phyloP scores from a whole-genome alignment of 805 yeast species.

The Myxozyma neotropica region DNA sequence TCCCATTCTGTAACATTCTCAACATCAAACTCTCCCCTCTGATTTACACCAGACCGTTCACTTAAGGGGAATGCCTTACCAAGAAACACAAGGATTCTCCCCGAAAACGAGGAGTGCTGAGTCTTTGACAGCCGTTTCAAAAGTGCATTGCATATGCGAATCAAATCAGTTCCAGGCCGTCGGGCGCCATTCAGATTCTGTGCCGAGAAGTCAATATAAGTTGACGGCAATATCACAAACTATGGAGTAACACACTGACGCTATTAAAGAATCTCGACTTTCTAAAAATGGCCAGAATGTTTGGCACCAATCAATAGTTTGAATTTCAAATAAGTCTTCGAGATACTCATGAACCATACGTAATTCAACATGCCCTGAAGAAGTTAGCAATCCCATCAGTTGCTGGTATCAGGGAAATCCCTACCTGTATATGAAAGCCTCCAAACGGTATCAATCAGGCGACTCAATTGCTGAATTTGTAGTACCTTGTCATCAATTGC shows the following conservation, averaged over 20 bases:
- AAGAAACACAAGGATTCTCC: conserved; percentile 42
- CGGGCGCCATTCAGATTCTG: conserved; percentile 37
- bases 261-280: conserved; percentile 37
- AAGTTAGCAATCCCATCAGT: not conserved
- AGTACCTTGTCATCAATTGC: conserved; percentile 6
- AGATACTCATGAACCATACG: conserved; percentile 37
- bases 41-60: conserved; percentile 45
- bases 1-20: conserved; percentile 39
- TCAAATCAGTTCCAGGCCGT: conserved; percentile 43
- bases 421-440: not conserved
- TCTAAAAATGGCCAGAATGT: conserved; percentile 43
- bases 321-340: conserved; percentile 43
- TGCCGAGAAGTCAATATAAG: not conserved
- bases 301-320: conserved; percentile 43
- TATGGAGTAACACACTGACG: conserved; percentile 20
- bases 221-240: not conserved
- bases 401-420: not conserved
- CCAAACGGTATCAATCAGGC: conserved; percentile 34
- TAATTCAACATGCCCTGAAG: conserved; percentile 28
- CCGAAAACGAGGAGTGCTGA: conserved; percentile 42
- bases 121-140: conserved; percentile 42
- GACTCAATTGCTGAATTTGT: conserved; percentile 21
- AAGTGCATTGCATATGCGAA: conserved; percentile 43
- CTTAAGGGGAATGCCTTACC: conserved; percentile 44
- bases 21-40: conserved; percentile 42